These are phyloP conservation scores for Rutstroemia sp. DNA, from an alignment of 2,329 filamentous ascomycete genomes.

Conservation along the genomic window DNA sequence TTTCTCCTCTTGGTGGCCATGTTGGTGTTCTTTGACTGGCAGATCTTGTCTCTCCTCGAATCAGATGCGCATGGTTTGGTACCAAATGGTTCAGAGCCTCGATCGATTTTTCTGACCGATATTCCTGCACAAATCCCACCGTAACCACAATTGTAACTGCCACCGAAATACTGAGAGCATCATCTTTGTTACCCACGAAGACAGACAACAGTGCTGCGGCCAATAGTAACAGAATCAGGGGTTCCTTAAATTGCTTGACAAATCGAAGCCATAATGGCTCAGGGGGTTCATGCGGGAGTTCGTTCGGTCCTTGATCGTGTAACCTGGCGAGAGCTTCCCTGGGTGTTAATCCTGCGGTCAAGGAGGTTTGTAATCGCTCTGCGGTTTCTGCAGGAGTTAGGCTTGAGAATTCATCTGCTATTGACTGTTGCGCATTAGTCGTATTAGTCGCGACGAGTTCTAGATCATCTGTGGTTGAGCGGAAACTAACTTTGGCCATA, in stretches of 20 bases:
- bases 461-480: constrained; percentile 10
- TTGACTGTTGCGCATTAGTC: constrained; percentile 21
- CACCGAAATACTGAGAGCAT: constrained; percentile 90
- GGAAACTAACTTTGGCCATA: constrained; percentile 26
- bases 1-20: constrained; percentile 40
- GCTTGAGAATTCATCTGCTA: constrained; percentile 53
- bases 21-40: constrained; percentile 27
- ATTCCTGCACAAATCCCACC: constrained; percentile 95
- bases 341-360: constrained; percentile 72
- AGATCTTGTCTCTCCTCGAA: constrained; percentile 44
- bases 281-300: constrained; percentile 87
- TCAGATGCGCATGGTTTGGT: constrained; percentile 91
- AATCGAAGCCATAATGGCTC: constrained; percentile 95
- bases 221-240: constrained; percentile 84
- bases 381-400: constrained; percentile 76
- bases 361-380: constrained; percentile 70
- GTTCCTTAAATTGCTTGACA: constrained; percentile 93
- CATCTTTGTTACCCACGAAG: constrained; percentile 86
- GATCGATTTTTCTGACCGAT: constrained; percentile 93
- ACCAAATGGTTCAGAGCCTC: constrained; percentile 91
- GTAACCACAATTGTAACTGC: constrained; percentile 96
- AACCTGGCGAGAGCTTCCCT: constrained; percentile 75
- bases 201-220: constrained; percentile 84
- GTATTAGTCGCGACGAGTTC: constrained; percentile 5
- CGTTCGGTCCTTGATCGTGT: constrained; percentile 79